Evolutionary conservation across 805 yeast species (phyloP), one percentile per base, ranked within the genome.

Genomic region (Schwanniomyces polymorphus): DNA sequence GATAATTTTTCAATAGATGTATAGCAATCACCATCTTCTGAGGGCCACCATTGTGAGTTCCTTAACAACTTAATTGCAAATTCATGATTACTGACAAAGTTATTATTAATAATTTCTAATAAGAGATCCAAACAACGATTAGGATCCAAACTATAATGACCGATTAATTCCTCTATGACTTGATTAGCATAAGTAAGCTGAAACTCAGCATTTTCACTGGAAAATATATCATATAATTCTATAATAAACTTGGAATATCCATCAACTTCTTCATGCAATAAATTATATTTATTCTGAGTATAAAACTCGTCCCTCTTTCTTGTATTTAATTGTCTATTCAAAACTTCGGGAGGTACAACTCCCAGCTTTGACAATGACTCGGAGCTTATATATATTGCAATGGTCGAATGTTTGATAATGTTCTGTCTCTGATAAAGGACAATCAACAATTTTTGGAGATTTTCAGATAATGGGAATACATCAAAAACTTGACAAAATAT

Each of bases 81-180:
- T 5, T 65, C 57, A 49, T 76, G 72, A 39, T 80, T 70, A 3
- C 69, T 59, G 1, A 75, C 71, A 5, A 84, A 49, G 42, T 72
- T 70, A 44, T 70, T 67, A 2, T 79, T 57, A 42, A 78, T 76
- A 2, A 87, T 57, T 41, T 81, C 82, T 28, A 91, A 56, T 7
- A 88, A 50, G 0, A 88, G 47, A 53, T 88, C 88, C 42, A 91
- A 72, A 23, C 82, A 80, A 48, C 91, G 75, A 43, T 79, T 77
- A 0, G 92, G 84, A 57, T 91, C 97, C 42, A 91, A 72, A 44
- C 78, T 78, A 61, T 81, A 90, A 60, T 85, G 89, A 1, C 94
- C 97, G 45, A 85, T 85, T 6, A 86, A 59, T 26, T 75, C 73
- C 41, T 80, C 78, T 12, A 86, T 68, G 6, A 77, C 72, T n/a